These are phyloP conservation scores for Dimargaris cristalligena DNA, from an alignment of 192 early-diverging fungal species.

Conservation along the genomic window DNA sequence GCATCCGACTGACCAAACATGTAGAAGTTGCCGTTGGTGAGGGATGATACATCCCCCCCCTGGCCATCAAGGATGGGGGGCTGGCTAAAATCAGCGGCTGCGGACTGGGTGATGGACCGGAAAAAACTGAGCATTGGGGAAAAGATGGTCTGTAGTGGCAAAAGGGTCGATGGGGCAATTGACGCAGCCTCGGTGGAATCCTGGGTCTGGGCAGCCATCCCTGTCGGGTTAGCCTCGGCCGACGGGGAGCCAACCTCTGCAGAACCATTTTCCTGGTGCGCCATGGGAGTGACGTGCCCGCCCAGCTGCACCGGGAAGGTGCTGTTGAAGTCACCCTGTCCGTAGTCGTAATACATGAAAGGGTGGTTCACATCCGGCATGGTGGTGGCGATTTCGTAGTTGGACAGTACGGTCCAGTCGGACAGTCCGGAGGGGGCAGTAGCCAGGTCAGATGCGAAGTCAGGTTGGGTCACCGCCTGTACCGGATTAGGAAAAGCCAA, in stretches of 20 bases:
- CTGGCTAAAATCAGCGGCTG: not conserved
- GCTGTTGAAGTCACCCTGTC: not conserved
- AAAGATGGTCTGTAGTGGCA: not conserved
- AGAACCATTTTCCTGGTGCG: no score
- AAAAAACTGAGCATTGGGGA: not conserved
- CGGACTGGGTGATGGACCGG: not conserved
- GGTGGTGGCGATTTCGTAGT: not conserved
- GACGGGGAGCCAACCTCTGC: not conserved
- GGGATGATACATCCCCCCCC: not conserved
- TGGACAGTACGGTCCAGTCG: not conserved
- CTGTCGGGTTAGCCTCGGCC: no score
- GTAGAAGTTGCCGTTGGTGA: not conserved
- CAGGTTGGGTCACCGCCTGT: conserved; percentile 6
- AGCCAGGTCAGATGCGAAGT: conserved; percentile 15
- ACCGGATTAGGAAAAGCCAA: not conserved
- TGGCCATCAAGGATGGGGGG: not conserved
- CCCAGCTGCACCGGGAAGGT: not conserved
- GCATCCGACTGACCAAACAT: not conserved
- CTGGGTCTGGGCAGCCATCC: not conserved
- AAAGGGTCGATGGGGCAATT: no score
- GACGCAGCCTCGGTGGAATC: not conserved
- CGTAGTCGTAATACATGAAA: conserved; percentile 1
- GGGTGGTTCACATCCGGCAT: not conserved
- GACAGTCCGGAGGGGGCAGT: not conserved
- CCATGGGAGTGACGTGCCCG: not conserved